Base-by-base conservation (phyloP, 2,329 filamentous ascomycete species). In the Metarhizium robertsii region DNA sequence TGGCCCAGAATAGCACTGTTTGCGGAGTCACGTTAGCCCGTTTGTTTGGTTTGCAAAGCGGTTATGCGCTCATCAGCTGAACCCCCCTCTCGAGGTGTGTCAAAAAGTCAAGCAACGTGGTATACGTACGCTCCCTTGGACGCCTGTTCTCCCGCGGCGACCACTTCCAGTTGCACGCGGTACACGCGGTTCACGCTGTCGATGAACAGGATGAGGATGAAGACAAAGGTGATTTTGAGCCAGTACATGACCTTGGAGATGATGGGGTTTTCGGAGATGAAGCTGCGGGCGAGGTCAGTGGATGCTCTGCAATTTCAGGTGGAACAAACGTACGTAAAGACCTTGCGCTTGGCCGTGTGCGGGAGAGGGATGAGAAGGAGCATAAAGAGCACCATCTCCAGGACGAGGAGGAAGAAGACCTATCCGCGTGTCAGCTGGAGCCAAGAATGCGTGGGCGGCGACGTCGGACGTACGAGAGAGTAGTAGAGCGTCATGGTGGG, bases 151-250 rank as follows among this genome's bases (percentile, higher is more conserved):
- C 82, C 77, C 57, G 88, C 86, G 53, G 85, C 78, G 50, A 84
- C 77, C 56, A 97, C 79, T 76, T 99, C 94, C 61, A 94, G 75
- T 75, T 97, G 92, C 55, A 99, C 94, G 60, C 94, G 89, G 74
- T 96, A 99, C 67, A 99, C 94, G 61, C 94, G 90, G 68, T 86
- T 86, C 72, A 97, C 92, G 69, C 91, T 96, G 76, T 99, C 94
- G 66, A 97, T 83, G 76, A 99, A 99, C 61, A 99, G 86, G 61
- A 99, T 96, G 57, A 97, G 79, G 67, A 99, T 97, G 77, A 99
- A 99, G 69, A 99, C 92, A 71, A 99, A 99, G 2, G 91, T 96
- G 56, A 99, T 99, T 82, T 96, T 97, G 76, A 99, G 81, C 66
- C 91, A 92, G 78, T 99, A 96, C 78, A 97, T 92, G 61, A 97